These are phyloP conservation scores for Aspergillus terreus DNA, from an alignment of 2,329 filamentous ascomycete genomes.

Conservation along the genomic window DNA sequence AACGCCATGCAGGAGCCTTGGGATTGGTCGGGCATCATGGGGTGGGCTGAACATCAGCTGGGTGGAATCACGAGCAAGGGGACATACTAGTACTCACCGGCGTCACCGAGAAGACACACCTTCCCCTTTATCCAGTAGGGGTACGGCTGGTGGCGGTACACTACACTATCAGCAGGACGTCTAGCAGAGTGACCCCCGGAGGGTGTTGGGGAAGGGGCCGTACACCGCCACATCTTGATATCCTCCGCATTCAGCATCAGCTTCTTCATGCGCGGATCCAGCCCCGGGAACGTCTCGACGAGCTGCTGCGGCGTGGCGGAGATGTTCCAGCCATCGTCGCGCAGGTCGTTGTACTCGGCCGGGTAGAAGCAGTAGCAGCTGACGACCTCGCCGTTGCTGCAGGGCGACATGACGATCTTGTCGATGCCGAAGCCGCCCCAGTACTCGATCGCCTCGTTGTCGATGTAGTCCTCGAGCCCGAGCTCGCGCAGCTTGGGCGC, in stretches of 20 bases:
- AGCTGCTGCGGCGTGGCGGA: conserved; percentile 18
- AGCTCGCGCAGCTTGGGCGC: conserved; percentile 21
- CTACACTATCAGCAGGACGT: conserved; percentile 4
- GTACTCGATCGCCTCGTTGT: conserved; percentile 27
- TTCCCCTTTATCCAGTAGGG: conserved; percentile 27
- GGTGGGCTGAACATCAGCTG: conserved; percentile 19
- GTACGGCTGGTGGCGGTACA: conserved; percentile 25
- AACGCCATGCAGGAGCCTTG: conserved; percentile 39
- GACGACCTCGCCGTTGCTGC: conserved; percentile 34
- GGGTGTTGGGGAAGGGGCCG: not conserved
- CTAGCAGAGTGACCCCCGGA: no score
- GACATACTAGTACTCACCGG: conserved; percentile 10
- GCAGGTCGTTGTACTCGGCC: conserved; percentile 16
- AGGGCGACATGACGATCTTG: conserved; percentile 41
- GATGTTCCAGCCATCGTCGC: conserved; percentile 23
- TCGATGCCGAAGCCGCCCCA: conserved; percentile 37
- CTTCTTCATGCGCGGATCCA: conserved; percentile 19
- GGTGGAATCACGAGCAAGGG: not conserved
- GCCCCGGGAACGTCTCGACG: conserved; percentile 18
- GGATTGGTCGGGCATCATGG: conserved; percentile 32
- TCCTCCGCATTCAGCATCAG: conserved; percentile 22
- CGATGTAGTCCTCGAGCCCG: conserved; percentile 30
- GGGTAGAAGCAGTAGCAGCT: conserved; percentile 41
- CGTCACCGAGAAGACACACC: conserved; percentile 28
- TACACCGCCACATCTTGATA: conserved; percentile 26